Conservation (phyloP, 768 basidiomycete genomes). For the Boletus vinaceobasis region DNA sequence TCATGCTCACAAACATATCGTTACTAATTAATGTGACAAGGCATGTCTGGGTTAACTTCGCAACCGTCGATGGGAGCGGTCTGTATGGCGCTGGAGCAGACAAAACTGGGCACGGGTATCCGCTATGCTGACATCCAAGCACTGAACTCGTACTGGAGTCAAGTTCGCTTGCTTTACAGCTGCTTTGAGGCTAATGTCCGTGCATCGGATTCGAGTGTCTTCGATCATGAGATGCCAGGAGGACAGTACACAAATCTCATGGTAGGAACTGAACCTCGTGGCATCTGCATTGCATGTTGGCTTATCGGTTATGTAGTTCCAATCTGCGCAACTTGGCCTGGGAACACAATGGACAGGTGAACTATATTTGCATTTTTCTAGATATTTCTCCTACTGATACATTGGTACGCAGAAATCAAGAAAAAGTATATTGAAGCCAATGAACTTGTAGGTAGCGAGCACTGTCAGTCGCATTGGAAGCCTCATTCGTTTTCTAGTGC, state of each 20-base stretch:
- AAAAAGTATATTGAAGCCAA: slow-evolving; percentile 99
- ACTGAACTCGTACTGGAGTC: slow-evolving; percentile 96
- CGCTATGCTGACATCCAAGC: slow-evolving; percentile 96
- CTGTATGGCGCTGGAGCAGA: slow-evolving; percentile 93
- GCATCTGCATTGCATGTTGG: slow-evolving; percentile 13
- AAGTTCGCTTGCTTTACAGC: slow-evolving; percentile 90
- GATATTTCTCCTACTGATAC: slow-evolving; percentile 8
- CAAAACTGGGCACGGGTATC: slow-evolving; percentile 89
- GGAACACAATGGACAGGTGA: slow-evolving; percentile 92
- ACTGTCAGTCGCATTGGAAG: background rate
- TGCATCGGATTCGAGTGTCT: slow-evolving; percentile 95
- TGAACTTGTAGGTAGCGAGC: slow-evolving; percentile 64
- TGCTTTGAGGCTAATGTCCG: slow-evolving; percentile 99
- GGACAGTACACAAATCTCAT: slow-evolving; percentile 93
- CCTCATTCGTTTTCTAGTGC: slow-evolving; percentile 50
- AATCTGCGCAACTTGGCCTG: slow-evolving; percentile 94
- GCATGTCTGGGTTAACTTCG: slow-evolving; percentile 97
- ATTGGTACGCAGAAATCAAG: slow-evolving; percentile 70
- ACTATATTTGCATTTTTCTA: slow-evolving; percentile 13
- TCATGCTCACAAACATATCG: background rate
- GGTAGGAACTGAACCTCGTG: slow-evolving; percentile 45
- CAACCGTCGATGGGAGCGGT: slow-evolving; percentile 99
- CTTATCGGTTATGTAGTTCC: slow-evolving; percentile 63
- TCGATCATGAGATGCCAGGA: slow-evolving; percentile 99
- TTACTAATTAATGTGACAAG: slow-evolving; percentile 39